Percentiles rank a stretch among this genome's conserved stretches.
Evolutionary conservation across 129 eudicot genomes (phyloP).

Genomic region (Smallanthus sonchifolius): DNA sequence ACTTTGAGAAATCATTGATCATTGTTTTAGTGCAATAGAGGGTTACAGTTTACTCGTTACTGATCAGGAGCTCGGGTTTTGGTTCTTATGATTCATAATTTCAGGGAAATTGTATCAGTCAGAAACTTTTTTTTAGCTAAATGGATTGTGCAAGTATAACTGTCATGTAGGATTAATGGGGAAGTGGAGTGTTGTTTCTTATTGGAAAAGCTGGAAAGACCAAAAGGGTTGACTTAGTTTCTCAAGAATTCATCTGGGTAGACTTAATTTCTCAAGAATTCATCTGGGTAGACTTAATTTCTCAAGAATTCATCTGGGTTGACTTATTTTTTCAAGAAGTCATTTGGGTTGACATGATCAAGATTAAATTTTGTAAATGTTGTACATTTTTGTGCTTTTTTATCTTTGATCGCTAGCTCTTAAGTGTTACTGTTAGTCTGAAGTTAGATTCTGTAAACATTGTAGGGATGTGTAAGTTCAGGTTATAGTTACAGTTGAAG

Average conservation of each 20-base stretch:
- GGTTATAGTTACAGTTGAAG: neutral
- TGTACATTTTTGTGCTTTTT: neutral
- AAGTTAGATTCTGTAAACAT: neutral
- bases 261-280: neutral
- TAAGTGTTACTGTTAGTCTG: neutral
- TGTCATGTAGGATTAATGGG: neutral
- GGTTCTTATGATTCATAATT: neutral
- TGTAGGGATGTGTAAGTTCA: slow-evolving; percentile 2
- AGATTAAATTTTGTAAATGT: neutral
- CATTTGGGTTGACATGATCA: neutral
- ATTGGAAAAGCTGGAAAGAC: neutral
- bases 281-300: neutral
- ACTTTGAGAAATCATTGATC: neutral
- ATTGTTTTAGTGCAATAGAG: neutral
- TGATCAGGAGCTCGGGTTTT: too few relatives aligned
- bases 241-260: neutral
- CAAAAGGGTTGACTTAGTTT: neutral
- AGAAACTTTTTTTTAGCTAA: too few relatives aligned
- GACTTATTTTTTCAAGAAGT: too few relatives aligned
- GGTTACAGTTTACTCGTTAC: neutral
- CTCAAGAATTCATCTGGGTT: too few relatives aligned
- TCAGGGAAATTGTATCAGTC: too few relatives aligned
- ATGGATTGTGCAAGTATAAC: too few relatives aligned
- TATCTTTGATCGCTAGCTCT: slow-evolving; percentile 1
- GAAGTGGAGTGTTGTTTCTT: neutral